Conservation (phyloP, 1,139 yeast species). For the Trichomonascaceae sp. region DNA sequence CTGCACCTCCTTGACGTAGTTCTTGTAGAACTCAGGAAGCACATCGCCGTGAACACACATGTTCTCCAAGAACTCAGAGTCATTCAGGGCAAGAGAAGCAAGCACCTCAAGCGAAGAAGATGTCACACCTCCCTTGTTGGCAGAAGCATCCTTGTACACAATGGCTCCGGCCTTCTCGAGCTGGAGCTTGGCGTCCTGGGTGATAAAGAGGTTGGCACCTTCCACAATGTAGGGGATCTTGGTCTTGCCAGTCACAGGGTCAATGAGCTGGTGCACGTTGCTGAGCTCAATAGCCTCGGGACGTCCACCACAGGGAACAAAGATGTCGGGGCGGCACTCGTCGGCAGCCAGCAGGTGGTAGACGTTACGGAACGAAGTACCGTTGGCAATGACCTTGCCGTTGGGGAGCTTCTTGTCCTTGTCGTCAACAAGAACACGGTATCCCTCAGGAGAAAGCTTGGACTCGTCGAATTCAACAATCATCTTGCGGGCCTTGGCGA, state of each 20-base stretch:
- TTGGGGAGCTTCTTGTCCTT: slow-evolving; percentile 64
- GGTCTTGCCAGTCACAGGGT: slow-evolving; percentile 58
- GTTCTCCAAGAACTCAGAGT: slow-evolving; percentile 57
- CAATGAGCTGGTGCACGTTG: slow-evolving; percentile 63
- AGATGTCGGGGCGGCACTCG: slow-evolving; percentile 44
- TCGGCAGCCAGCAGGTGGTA: slow-evolving; percentile 70
- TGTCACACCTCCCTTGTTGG: slow-evolving; percentile 98
- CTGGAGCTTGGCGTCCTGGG: slow-evolving; percentile 82
- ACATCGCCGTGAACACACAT: slow-evolving; percentile 49
- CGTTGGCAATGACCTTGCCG: slow-evolving; percentile 65
- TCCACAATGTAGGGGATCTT: slow-evolving; percentile 83
- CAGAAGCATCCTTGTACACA: slow-evolving; percentile 89
- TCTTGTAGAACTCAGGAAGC: slow-evolving; percentile 62
- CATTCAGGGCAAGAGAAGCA: slow-evolving; percentile 87
- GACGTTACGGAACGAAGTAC: slow-evolving; percentile 83
- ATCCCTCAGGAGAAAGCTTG: slow-evolving; percentile 62
- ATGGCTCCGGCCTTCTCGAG: slow-evolving; percentile 80
- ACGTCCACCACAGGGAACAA: slow-evolving; percentile 98
- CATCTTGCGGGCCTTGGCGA: slow-evolving; percentile 71
- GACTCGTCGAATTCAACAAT: slow-evolving; percentile 55
- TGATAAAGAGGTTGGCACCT: slow-evolving; percentile 92
- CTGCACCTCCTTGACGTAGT: slow-evolving; percentile 78
- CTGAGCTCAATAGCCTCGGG: slow-evolving; percentile 91
- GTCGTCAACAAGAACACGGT: slow-evolving; percentile 77
- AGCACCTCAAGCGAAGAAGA: slow-evolving; percentile 92